Base-by-base conservation (phyloP, 495 filamentous ascomycete species). In the Podospora conica region DNA sequence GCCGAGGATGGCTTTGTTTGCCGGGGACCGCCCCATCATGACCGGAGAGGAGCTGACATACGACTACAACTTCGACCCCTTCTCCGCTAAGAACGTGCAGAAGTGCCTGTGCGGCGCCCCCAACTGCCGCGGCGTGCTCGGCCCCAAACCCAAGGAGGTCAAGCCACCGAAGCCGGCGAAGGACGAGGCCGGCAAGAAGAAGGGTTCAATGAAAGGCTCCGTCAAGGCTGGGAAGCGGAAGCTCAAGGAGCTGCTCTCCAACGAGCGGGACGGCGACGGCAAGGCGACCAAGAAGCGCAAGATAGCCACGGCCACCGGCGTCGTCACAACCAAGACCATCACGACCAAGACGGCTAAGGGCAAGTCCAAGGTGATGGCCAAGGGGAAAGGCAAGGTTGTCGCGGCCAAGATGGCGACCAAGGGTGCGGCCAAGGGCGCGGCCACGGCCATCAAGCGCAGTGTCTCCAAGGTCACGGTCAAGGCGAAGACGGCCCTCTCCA, bases 51-150 rank as follows among this genome's bases (percentile, higher is more conserved):
- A 98, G 74, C 80, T 98, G 66, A 98, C 93, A n/a, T 98, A 98
- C 76, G 95, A 98, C 82, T 98, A 98, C 83, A 98, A 98, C 76
- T 98, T 98, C 74, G 90, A 97, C 84, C 91, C 88, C 53, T 93
- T 90, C 74, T 91, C 87, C 20, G 84, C 85, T 73, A 91, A 91
- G 80, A 91, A 91, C 75, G 88, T 91, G 61, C 91, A 93, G 74
- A 82, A 89, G 75, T 96, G 91, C 73, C 86, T 90, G 63, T 96
- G 91, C 78, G 91, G 91, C 68, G 83, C 88, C 65, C 75, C 83
- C 20, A 88, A 88, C 63, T 96, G 91, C 76, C 85, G 91, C 65
- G 91, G 91, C 55, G 85, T 92, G 33, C 81, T 96, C 53, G 91
- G 91, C 3, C 88, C 88, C 6, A 90, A 88, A 66, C 85, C 87